Conservation (phyloP, 192 early-diverging fungal species). For the Gaertneriomyces sp. region DNA sequence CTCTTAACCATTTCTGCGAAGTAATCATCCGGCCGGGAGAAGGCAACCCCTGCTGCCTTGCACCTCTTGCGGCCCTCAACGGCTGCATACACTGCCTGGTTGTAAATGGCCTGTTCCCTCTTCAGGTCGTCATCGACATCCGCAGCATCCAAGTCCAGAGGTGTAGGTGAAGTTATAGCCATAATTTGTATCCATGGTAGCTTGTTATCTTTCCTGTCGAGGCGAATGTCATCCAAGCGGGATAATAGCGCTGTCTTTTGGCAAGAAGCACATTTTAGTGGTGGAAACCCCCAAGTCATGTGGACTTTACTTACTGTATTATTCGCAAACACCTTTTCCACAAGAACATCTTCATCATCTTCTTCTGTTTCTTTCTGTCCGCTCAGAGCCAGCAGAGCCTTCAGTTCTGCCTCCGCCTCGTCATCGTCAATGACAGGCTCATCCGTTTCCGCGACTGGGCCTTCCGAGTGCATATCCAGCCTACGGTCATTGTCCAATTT, state of each 20-base stretch:
- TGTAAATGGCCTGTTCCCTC: slow-evolving; percentile 90
- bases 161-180: slow-evolving; percentile 37
- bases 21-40: slow-evolving; percentile 87
- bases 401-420: slow-evolving; percentile 38
- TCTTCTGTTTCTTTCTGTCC: slow-evolving; percentile 16
- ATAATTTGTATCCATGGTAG: slow-evolving; percentile 52
- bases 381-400: slow-evolving; percentile 36
- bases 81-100: slow-evolving; percentile 82
- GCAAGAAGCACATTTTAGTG: not conserved
- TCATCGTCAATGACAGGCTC: slow-evolving; percentile 23
- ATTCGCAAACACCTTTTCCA: slow-evolving; percentile 32
- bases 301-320: slow-evolving; percentile 17
- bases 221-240: slow-evolving; percentile 40
- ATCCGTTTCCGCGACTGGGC: slow-evolving; percentile 11
- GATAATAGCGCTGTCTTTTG: slow-evolving; percentile 32
- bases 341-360: slow-evolving; percentile 28
- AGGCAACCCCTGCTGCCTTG: slow-evolving; percentile 64
- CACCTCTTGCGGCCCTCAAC: slow-evolving; percentile 61
- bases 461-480: slow-evolving; percentile 15
- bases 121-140: slow-evolving; percentile 84
- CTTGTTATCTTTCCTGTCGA: slow-evolving; percentile 23
- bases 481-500: slow-evolving; percentile 11
- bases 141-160: slow-evolving; percentile 28
- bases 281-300: not conserved
- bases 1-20: slow-evolving; percentile 99